Evolutionary conservation across 148 eudicot genomes (phyloP).

Genomic region (Rhododendron simsii): DNA sequence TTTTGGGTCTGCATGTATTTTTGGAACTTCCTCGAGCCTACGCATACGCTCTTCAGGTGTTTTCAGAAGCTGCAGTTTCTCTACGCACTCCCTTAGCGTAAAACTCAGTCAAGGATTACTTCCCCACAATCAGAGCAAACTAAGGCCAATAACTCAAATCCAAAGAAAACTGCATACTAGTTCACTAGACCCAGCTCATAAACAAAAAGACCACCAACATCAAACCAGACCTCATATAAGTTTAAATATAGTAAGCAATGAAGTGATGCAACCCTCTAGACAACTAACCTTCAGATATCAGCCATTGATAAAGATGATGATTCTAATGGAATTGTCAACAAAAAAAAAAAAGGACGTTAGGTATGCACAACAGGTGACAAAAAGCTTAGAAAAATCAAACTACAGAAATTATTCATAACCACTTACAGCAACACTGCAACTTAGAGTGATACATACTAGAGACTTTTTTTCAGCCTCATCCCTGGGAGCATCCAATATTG

Average conservation of each 20-base stretch:
- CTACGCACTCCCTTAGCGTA: conserved; percentile 97
- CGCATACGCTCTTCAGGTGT: conserved; percentile 94
- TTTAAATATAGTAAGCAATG: not conserved
- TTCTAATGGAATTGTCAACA: not conserved
- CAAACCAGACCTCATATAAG: not conserved
- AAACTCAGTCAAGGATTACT: conserved; percentile 54
- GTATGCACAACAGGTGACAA: not conserved
- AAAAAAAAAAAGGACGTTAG: not conserved
- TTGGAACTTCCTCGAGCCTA: conserved; percentile 82
- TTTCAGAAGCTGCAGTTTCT: conserved; percentile 83
- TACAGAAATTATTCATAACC: not conserved
- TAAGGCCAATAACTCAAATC: not conserved
- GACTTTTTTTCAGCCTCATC: not conserved
- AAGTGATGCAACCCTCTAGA: not conserved
- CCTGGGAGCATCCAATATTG: not conserved
- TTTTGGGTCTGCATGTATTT: conserved; percentile 87
- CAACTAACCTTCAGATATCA: not conserved
- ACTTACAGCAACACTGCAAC: not conserved
- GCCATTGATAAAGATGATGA: not conserved
- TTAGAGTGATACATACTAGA: not conserved
- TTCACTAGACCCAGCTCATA: not conserved
- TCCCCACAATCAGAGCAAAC: not conserved
- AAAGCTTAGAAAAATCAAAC: not conserved
- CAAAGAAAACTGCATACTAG: not conserved
- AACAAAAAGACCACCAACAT: not conserved